Conservation (phyloP, 2,329 filamentous ascomycete genomes). For the Trichoderma sp. region DNA sequence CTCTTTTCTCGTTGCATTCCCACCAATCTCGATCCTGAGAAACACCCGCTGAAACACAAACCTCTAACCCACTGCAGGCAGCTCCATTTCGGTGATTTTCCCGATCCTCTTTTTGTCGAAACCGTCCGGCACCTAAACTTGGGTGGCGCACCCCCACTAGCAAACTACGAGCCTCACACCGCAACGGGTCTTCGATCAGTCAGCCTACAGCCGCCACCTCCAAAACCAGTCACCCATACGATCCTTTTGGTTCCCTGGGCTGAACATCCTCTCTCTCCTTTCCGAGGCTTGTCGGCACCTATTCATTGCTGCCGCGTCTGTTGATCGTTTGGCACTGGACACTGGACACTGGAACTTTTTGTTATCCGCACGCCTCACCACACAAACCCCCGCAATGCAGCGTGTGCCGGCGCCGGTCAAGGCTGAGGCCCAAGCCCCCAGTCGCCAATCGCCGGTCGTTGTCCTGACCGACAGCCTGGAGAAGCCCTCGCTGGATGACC, state of each 20-base stretch:
- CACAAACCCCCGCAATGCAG: slow-evolving; percentile 15
- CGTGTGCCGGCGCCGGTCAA: slow-evolving; percentile 15
- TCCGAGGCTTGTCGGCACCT: not conserved
- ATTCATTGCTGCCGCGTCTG: not conserved
- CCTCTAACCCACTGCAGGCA: not conserved
- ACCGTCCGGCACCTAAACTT: slow-evolving; percentile 1
- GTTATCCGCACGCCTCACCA: not conserved
- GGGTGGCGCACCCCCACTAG: slow-evolving; percentile 16
- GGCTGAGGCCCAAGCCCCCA: slow-evolving; percentile 21
- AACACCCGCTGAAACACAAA: not conserved
- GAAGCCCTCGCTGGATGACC: slow-evolving; percentile 80
- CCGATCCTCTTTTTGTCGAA: slow-evolving; percentile 2
- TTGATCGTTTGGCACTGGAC: not conserved
- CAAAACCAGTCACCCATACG: not conserved
- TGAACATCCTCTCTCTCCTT: slow-evolving; percentile 7
- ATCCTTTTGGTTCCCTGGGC: not conserved
- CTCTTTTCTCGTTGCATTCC: not conserved
- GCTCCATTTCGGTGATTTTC: not conserved
- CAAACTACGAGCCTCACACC: slow-evolving; percentile 10
- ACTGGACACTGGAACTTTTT: not conserved
- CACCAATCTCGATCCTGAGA: not conserved
- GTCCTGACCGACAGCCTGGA: slow-evolving; percentile 69
- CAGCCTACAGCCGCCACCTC: slow-evolving; percentile 14
- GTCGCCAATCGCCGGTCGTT: slow-evolving; percentile 33
- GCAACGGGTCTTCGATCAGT: slow-evolving; percentile 14